Evolutionary conservation across 228 moss, liverwort and hornwort genomes (phyloP).

Genomic region (Sphagnum magellanicum): DNA sequence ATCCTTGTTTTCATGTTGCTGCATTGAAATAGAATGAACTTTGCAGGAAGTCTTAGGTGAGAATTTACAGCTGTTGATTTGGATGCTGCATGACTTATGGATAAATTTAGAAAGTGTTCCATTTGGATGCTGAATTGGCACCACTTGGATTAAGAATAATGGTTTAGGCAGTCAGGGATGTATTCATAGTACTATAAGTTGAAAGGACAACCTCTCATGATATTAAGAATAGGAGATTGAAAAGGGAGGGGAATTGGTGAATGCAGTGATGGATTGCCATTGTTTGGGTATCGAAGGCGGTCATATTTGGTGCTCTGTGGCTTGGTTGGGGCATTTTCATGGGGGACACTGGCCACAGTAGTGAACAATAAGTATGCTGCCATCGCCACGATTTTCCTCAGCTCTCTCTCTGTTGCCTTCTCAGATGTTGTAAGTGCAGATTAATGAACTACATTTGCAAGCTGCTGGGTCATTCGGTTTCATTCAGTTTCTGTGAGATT

Average conservation of each 20-base stretch:
- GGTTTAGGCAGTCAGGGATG: too few relatives aligned
- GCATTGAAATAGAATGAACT: too few relatives aligned
- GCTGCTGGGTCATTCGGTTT: too few relatives aligned
- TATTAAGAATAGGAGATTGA: not conserved
- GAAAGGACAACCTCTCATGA: not conserved
- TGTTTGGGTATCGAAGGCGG: slow-evolving; percentile 92
- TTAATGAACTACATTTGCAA: not conserved
- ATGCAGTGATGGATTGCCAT: slow-evolving; percentile 65
- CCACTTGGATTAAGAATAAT: not conserved
- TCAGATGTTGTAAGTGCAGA: slow-evolving; percentile 90
- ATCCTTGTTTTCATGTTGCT: too few relatives aligned
- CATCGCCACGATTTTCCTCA: slow-evolving; percentile 79
- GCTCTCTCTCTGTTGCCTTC: slow-evolving; percentile 98
- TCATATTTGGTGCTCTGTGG: slow-evolving; percentile 95
- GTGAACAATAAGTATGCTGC: slow-evolving; percentile 95
- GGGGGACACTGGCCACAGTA: slow-evolving; percentile 72
- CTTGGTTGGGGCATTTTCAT: slow-evolving; percentile 72
- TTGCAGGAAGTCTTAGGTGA: not conserved
- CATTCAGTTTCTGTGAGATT: too few relatives aligned
- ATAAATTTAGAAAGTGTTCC: not conserved
- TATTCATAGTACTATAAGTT: not conserved
- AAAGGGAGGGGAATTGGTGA: not conserved
- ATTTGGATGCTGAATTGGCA: not conserved
- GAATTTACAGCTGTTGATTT: not conserved
- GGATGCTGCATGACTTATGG: not conserved